phyloP scores from a whole-genome alignment of 1,139 yeast species.

The Taphrina confusa region DNA sequence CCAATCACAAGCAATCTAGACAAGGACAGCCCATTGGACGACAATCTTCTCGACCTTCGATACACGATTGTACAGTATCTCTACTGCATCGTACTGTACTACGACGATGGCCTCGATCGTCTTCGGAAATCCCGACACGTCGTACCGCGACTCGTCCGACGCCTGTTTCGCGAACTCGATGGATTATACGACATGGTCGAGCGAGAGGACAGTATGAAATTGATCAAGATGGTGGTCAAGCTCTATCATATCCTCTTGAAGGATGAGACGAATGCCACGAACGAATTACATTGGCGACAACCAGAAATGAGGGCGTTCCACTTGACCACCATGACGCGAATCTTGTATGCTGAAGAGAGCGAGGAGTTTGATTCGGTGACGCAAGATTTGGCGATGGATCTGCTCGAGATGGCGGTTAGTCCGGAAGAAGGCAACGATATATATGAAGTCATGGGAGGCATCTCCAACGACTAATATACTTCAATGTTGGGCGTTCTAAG shows the following conservation, averaged over 20 bases:
- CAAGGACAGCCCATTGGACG: background rate
- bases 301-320: slow-evolving; percentile 22
- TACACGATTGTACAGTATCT: slow-evolving; percentile 11
- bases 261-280: slow-evolving; percentile 15
- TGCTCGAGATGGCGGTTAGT: slow-evolving; percentile 36
- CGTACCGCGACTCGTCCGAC: slow-evolving; percentile 22
- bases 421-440: slow-evolving; percentile 38
- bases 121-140: slow-evolving; percentile 16
- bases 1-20: background rate
- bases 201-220: background rate
- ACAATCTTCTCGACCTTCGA: background rate
- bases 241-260: slow-evolving; percentile 21
- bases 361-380: slow-evolving; percentile 10
- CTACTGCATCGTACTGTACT: slow-evolving; percentile 7
- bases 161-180: slow-evolving; percentile 17
- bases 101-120: slow-evolving; percentile 7
- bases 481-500: too few species aligned
- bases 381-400: slow-evolving; percentile 36
- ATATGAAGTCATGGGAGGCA: slow-evolving; percentile 29
- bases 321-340: slow-evolving; percentile 31
- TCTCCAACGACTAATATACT: background rate
- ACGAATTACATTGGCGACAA: slow-evolving; percentile 22
- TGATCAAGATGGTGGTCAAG: slow-evolving; percentile 15
- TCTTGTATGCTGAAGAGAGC: slow-evolving; percentile 26
- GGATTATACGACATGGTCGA: background rate